phyloP scores from a whole-genome alignment of 768 basidiomycete species.

The Leucosporidium scottii region DNA sequence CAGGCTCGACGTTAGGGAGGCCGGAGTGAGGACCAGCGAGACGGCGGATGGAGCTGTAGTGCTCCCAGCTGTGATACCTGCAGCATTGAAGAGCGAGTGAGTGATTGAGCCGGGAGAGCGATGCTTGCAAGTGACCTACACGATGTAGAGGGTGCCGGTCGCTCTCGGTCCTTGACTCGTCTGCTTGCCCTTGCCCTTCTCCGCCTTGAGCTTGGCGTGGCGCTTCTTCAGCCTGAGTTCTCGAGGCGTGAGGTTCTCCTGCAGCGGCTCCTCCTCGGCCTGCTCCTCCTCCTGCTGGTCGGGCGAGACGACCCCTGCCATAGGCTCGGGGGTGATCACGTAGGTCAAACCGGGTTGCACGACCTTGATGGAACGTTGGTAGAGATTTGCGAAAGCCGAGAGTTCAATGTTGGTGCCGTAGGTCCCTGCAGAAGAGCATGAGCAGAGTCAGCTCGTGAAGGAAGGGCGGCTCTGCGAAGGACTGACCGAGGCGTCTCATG shows the following conservation, averaged over 20 bases:
- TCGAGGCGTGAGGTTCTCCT: conserved; percentile 28
- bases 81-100: neutral
- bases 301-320: conserved; percentile 14
- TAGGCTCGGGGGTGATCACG: conserved; percentile 59
- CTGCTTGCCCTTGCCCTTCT: conserved; percentile 35
- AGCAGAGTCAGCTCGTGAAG: neutral
- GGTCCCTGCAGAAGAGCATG: conserved; percentile 45
- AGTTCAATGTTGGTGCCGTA: conserved; percentile 91
- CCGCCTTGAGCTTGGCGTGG: conserved; percentile 44
- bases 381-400: conserved; percentile 82
- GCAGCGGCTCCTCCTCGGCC: conserved; percentile 32
- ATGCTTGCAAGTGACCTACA: conserved; percentile 47
- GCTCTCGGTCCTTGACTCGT: neutral
- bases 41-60: conserved; percentile 88
- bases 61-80: conserved; percentile 57
- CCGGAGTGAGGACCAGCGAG: conserved; percentile 74
- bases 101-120: neutral
- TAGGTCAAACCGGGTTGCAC: conserved; percentile 86
- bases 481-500: conserved; percentile 55
- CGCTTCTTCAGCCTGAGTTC: conserved; percentile 48
- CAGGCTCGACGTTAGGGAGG: conserved; percentile 32
- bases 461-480: neutral
- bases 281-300: conserved; percentile 36
- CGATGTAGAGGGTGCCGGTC: conserved; percentile 64
- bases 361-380: conserved; percentile 73